Percentiles rank a stretch among this genome's conserved stretches.
Conservation (phyloP, 2,329 filamentous ascomycete genomes). For the Cladobotryum protrusum region DNA sequence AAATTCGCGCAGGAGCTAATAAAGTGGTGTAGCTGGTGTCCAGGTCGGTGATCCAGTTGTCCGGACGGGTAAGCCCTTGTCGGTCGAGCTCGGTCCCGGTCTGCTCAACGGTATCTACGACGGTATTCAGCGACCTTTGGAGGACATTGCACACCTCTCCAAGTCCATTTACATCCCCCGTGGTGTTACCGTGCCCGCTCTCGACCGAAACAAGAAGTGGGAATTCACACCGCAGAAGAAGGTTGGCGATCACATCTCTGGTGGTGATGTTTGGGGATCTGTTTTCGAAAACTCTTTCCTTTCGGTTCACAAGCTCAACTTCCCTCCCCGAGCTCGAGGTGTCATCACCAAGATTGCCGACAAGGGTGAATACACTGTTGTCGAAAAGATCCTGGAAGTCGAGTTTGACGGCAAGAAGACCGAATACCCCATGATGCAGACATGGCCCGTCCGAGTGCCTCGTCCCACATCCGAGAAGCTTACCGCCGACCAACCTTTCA, state of each 20-base stretch:
- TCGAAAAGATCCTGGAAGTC: constrained; percentile 87
- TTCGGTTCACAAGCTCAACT: constrained; percentile 84
- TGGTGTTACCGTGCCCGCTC: constrained; percentile 78
- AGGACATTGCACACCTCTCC: constrained; percentile 69
- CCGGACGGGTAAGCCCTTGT: constrained; percentile 90
- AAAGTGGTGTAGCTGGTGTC: constrained; percentile 65
- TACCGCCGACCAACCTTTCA: constrained; percentile 80
- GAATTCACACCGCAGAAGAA: constrained; percentile 88
- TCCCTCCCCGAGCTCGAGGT: constrained; percentile 83
- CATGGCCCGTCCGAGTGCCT: constrained; percentile 95
- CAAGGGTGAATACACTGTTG: constrained; percentile 90
- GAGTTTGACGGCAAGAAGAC: constrained; percentile 97
- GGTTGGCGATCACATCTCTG: constrained; percentile 94
- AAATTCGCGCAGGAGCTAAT: constrained; percentile 4
- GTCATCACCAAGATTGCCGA: constrained; percentile 86
- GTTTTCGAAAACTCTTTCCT: constrained; percentile 97
- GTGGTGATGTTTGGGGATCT: constrained; percentile 90
- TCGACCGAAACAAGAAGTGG: constrained; percentile 92
- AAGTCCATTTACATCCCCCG: constrained; percentile 96
- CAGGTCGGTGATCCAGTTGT: constrained; percentile 89
- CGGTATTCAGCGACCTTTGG: constrained; percentile 93
- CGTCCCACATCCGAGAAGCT: constrained; percentile 89
- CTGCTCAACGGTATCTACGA: constrained; percentile 99
- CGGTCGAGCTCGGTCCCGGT: constrained; percentile 93
- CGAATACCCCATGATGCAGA: constrained; percentile 96